Base-by-base conservation (phyloP, 306 rosid genomes). In the Vachellia collinsii region DNA sequence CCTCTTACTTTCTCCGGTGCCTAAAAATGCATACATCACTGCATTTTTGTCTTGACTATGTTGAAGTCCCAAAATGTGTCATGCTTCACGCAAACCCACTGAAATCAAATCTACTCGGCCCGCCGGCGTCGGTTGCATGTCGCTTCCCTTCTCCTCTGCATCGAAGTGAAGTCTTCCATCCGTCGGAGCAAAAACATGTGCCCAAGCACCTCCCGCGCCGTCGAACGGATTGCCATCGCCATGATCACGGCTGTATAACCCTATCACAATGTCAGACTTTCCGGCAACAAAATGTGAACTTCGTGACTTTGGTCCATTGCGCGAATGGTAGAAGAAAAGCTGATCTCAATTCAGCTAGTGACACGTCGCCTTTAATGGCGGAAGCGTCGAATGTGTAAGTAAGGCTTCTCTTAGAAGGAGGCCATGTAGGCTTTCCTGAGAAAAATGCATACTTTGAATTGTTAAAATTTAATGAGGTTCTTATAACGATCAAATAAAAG, bases 21-120 rank as follows among this genome's bases (percentile, higher is more conserved):
- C 0, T 7, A 43, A 1, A 8, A 11, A 1, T 3, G 82, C 22
- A 59, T 61, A 68, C 80, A 85, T 74, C 3, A 74, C n/a, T 22
- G 84, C 67, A 53, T 65, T 3, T 6, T 3, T 11, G 29, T 51
- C 12, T 1, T 19, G 11, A 51, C 83, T 81, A 4, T 81, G 85
- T 9, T 8, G 17, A 46, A 85, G 82, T 12, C 88, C 85, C 59
- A 81, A 66, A 65, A 56, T 8, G 69, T 85, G 85, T 8, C 88
- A 85, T 5, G 73, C 50, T 70, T 85, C 85, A 34, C 81, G 85
- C 7, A 76, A 11, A 4, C 67, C 80, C 38, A 74, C 73, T 23
- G 6, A 14, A 2, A 50, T 11, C 42, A 77, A 10, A 34, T 77
- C 79, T 7, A 0, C 0, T 3, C 63, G 42, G 11, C 3, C 17